These are phyloP conservation scores for Chalara sp. DNA, from an alignment of 2,329 filamentous ascomycete species.

Conservation along the genomic window DNA sequence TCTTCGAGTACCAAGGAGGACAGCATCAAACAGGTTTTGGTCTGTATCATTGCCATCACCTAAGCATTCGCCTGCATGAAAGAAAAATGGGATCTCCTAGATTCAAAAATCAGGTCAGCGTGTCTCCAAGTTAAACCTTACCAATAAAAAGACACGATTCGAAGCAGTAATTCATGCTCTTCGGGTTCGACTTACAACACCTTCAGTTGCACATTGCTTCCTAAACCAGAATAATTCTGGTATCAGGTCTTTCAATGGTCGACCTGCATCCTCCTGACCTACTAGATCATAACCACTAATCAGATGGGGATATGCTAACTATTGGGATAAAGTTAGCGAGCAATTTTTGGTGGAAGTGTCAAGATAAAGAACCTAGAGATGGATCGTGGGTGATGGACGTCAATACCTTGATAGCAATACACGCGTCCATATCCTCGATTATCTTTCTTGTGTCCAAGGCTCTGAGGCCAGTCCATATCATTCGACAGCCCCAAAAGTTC, in stretches of 20 bases:
- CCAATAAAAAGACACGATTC: no score
- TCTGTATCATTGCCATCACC: constrained; percentile 70
- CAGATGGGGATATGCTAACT: constrained; percentile 58
- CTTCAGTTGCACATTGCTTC: constrained; percentile 66
- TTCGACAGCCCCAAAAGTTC: constrained; percentile 75
- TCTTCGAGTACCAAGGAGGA: constrained; percentile 74
- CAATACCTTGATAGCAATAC: constrained; percentile 68
- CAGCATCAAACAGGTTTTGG: constrained; percentile 75
- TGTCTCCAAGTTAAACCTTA: no score
- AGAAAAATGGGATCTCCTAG: constrained; percentile 74
- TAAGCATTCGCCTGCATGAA: constrained; percentile 84
- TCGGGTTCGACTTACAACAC: constrained; percentile 37
- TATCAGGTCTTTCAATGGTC: constrained; percentile 65
- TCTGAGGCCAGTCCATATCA: constrained; percentile 79
- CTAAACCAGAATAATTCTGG: constrained; percentile 88
- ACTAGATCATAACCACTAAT: constrained; percentile 84
- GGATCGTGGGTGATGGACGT: no score
- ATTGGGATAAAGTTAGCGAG: neutral
- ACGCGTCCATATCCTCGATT: constrained; percentile 78
- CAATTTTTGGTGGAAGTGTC: neutral
- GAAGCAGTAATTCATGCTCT: no score
- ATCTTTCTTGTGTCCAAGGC: constrained; percentile 56
- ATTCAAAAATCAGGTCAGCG: no score
- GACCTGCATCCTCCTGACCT: constrained; percentile 73
- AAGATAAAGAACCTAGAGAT: neutral